A percentile compares a stretch with the other conserved stretches of the same genome.
phyloP scores from a whole-genome alignment of 1,284 basidiomycete genomes.

The Rhodotorula sp. region DNA sequence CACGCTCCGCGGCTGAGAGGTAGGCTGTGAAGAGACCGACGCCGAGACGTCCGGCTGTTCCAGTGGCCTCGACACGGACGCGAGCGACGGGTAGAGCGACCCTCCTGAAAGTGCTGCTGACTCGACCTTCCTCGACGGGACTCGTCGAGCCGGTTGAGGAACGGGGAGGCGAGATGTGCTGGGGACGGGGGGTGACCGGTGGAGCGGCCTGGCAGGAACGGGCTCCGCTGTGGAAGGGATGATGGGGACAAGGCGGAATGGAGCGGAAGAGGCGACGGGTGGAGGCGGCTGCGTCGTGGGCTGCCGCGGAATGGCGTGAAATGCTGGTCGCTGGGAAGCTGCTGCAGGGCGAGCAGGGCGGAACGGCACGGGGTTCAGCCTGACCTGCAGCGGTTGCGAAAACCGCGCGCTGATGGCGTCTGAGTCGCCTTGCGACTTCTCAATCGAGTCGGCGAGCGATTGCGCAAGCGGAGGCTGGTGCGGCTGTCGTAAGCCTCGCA shows the following conservation, averaged over 20 bases:
- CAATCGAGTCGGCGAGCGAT: constrained; percentile 25
- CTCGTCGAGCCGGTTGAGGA: not conserved
- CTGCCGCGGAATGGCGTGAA: not conserved
- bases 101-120: not conserved
- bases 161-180: not conserved
- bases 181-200: not conserved
- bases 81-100: constrained; percentile 16
- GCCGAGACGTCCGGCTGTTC: not conserved
- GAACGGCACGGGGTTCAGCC: not conserved
- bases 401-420: constrained; percentile 13
- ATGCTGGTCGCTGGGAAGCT: not conserved
- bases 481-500: constrained; percentile 22
- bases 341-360: not conserved
- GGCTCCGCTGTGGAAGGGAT: too few relatives aligned
- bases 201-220: not conserved
- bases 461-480: constrained; percentile 12
- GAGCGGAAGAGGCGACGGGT: constrained; percentile 11
- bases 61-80: not conserved
- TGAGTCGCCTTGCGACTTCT: constrained; percentile 10
- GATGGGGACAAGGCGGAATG: constrained; percentile 21
- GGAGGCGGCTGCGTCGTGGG: not conserved
- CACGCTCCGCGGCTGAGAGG: not conserved
- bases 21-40: not conserved
- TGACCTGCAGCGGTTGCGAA: constrained; percentile 16
- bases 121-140: not conserved